phyloP scores from a whole-genome alignment of 2,329 filamentous ascomycete genomes.

The Drechslerella dactyloides region DNA sequence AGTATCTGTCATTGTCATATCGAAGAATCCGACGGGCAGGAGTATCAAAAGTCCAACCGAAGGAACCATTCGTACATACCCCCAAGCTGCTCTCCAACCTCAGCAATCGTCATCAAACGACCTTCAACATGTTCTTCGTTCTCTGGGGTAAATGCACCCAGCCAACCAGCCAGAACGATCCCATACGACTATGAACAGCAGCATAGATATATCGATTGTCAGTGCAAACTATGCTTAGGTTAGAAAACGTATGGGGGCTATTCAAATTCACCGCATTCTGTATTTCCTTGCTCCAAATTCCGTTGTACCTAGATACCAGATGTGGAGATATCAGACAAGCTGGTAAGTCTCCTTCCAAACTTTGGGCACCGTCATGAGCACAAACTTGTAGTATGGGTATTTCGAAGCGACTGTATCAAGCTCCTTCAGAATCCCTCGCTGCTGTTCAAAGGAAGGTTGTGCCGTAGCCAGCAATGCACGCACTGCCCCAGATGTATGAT shows the following conservation, averaged over 20 bases:
- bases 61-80: conserved; percentile 61
- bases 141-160: conserved; percentile 69
- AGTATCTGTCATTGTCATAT: conserved; percentile 14
- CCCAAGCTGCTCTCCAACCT: conserved; percentile 78
- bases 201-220: conserved; percentile 14
- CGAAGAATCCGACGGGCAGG: too few species aligned
- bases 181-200: conserved; percentile 62
- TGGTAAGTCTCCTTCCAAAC: too few species aligned
- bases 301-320: conserved; percentile 69
- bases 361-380: conserved; percentile 13
- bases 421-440: conserved; percentile 73
- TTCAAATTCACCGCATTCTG: conserved; percentile 72
- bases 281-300: conserved; percentile 80
- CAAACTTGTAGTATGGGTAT: conserved; percentile 95
- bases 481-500: conserved; percentile 62
- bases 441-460: conserved; percentile 71
- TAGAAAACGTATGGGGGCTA: background rate
- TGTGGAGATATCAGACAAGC: background rate
- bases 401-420: conserved; percentile 77
- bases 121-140: conserved; percentile 64
- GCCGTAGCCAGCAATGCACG: conserved; percentile 72
- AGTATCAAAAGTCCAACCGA: too few species aligned
- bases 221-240: background rate
- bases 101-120: conserved; percentile 82
- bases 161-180: conserved; percentile 72